Base-by-base conservation (phyloP, 208 protist genomes). In the Vickermania ingenoplastis region DNA sequence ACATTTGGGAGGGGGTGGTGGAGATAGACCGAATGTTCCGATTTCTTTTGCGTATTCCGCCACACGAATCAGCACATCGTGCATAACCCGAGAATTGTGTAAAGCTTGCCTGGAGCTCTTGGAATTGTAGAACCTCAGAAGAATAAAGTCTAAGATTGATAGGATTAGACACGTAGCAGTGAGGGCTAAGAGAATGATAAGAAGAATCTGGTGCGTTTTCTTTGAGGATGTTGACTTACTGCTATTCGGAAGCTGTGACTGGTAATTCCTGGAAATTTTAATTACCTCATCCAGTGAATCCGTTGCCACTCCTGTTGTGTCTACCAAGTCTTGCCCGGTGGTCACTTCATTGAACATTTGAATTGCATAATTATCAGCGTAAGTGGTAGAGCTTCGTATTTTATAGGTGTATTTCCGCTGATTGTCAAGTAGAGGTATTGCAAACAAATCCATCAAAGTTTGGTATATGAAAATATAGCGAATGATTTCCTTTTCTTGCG, bases 21-120 rank as follows among this genome's bases (percentile, higher is more conserved):
- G 65, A 2, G 27, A 5, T n/a, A 71, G 59, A 11, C 57, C 28
- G 41, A 71, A 71, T 7, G 65, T 61, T 17, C 36, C 41, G 17
- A 71, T 71, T 31, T 65, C 50, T 2, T 41, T 3, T 3, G 57
- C 65, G 29, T 62, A 59, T 51, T 71, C 58, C 2, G 14, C 5
- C 2, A 71, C 65, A 51, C 65, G 57, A 14, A 71, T 52, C 17
- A 71, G 53, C 24, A 66, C 60, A n/a, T 71, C 65, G 29, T 66
- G 65, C 58, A 71, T 66, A 3, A 71, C 59, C n/a, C 3, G 14
- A 27, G 11, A 57, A 49, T 71, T 56, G 29, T 26, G 27, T 3
- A 27, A 24, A 17, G 21, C 2, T 13, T 52, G 14, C 7, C n/a
- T 29, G 17, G 57, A 69, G 3, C 48, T 17, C n/a, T 31, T 45